Evolutionary conservation across 2,329 filamentous ascomycete species (phyloP).

Genomic region (Polychaeton citri): DNA sequence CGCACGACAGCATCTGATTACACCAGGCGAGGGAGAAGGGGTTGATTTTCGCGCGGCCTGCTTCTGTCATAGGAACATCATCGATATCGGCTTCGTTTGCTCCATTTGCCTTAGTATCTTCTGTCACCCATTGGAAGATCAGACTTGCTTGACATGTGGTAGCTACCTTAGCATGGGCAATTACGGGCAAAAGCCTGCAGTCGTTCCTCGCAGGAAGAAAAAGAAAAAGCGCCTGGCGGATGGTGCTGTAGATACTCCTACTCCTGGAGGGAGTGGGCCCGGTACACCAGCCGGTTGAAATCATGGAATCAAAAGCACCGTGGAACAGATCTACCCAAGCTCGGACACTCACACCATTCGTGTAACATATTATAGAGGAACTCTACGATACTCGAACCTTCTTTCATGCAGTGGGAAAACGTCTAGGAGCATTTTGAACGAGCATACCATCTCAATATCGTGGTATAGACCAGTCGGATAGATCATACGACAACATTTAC

Average conservation of each 20-base stretch:
- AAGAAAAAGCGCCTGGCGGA: conserved; percentile 54
- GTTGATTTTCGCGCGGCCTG: conserved; percentile 98
- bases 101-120: conserved; percentile 94
- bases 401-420: too few relatives aligned
- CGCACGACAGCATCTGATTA: conserved; percentile 52
- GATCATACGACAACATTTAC: too few relatives aligned
- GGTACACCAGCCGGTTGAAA: neutral
- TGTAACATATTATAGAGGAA: too few relatives aligned
- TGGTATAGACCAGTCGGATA: too few relatives aligned
- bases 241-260: conserved; percentile 17
- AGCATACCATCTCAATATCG: too few relatives aligned
- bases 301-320: too few relatives aligned
- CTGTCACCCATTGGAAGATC: conserved; percentile 51
- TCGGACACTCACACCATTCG: too few relatives aligned
- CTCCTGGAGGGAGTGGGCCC: conserved; percentile 5
- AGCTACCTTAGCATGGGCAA: conserved; percentile 63
- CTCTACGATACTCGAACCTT: too few relatives aligned
- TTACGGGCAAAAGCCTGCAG: conserved; percentile 65
- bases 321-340: too few relatives aligned
- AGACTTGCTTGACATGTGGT: conserved; percentile 70
- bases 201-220: conserved; percentile 58
- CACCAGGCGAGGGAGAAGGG: conserved; percentile 61
- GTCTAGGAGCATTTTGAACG: too few relatives aligned
- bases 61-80: conserved; percentile 85
- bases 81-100: conserved; percentile 90